Percentiles rank a stretch among this genome's conserved stretches.
These are phyloP conservation scores for Saccharomycopsis crataegensis DNA, from an alignment of 1,139 yeast genomes.

Conservation along the genomic window DNA sequence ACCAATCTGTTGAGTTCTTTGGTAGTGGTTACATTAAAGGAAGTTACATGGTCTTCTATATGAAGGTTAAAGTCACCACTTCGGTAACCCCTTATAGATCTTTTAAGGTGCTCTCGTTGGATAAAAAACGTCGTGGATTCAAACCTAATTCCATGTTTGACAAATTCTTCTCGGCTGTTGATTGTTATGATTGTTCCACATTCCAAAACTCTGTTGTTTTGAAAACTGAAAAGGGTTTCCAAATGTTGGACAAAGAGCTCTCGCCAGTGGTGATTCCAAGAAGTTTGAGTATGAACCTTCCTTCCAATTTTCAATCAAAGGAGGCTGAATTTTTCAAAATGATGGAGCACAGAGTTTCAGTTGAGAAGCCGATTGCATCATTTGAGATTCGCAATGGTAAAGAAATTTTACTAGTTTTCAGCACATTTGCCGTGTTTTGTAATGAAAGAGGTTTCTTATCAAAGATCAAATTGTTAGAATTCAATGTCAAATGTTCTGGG, in stretches of 20 bases:
- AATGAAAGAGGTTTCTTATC: conserved; percentile 19
- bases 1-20: conserved; percentile 15
- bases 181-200: conserved; percentile 10
- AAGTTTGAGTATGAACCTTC: conserved; percentile 2
- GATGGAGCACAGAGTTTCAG: conserved; percentile 9
- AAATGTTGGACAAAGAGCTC: conserved; percentile 12
- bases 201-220: conserved; percentile 10
- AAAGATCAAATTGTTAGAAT: conserved; percentile 8
- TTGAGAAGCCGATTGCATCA: conserved; percentile 12
- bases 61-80: conserved; percentile 16
- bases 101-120: conserved; percentile 14
- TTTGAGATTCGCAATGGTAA: conserved; percentile 7
- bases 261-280: conserved; percentile 11
- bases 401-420: conserved; percentile 15
- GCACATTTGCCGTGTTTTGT: conserved; percentile 17
- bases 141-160: conserved; percentile 7
- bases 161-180: conserved; percentile 17
- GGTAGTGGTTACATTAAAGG: conserved; percentile 10
- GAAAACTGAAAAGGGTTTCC: conserved; percentile 16
- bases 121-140: conserved; percentile 10
- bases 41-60: conserved; percentile 12
- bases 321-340: conserved; percentile 9
- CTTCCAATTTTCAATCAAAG: not conserved
- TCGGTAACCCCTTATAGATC: conserved; percentile 11
- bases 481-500: conserved; percentile 8